A percentile compares a stretch with the other conserved stretches of the same genome.
These are phyloP conservation scores for Clitopilus passeckerianus DNA, from an alignment of 768 basidiomycete genomes.

Conservation along the genomic window DNA sequence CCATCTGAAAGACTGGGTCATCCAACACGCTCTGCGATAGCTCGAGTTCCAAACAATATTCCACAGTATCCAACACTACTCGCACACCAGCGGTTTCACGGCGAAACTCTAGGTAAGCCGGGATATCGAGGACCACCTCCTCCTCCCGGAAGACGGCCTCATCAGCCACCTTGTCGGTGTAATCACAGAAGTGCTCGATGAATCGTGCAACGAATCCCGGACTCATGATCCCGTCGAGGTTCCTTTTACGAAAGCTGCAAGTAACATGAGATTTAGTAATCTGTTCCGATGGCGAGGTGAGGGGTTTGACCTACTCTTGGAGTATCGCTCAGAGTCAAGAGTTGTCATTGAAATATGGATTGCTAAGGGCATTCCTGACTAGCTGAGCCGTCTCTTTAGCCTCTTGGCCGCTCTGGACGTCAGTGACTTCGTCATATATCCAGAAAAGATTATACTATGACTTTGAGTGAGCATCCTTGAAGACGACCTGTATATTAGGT, in stretches of 20 bases:
- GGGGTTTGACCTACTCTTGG: not conserved
- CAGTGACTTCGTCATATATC: not conserved
- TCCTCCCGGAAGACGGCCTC: not conserved
- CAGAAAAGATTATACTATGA: not conserved
- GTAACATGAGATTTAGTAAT: not conserved
- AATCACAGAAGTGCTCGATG: not conserved
- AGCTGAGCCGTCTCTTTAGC: not conserved
- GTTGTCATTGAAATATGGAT: not conserved
- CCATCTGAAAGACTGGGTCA: slow-evolving; percentile 26
- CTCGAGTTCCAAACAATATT: not conserved
- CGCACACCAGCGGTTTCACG: not conserved
- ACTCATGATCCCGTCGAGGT: not conserved
- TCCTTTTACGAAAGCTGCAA: not conserved
- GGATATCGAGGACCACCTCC: not conserved
- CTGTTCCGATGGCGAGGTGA: not conserved
- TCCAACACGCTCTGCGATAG: slow-evolving; percentile 1
- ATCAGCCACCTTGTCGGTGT: not conserved
- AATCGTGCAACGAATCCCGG: not conserved
- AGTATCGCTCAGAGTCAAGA: not conserved
- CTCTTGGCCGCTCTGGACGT: not conserved
- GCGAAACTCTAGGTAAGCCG: not conserved
- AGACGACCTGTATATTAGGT: no score
- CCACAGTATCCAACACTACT: not conserved
- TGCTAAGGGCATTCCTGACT: not conserved
- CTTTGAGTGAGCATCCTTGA: no score